Evolutionary conservation across 345 rosid genomes (phyloP).

Genomic region (Syzygium oleosum): DNA sequence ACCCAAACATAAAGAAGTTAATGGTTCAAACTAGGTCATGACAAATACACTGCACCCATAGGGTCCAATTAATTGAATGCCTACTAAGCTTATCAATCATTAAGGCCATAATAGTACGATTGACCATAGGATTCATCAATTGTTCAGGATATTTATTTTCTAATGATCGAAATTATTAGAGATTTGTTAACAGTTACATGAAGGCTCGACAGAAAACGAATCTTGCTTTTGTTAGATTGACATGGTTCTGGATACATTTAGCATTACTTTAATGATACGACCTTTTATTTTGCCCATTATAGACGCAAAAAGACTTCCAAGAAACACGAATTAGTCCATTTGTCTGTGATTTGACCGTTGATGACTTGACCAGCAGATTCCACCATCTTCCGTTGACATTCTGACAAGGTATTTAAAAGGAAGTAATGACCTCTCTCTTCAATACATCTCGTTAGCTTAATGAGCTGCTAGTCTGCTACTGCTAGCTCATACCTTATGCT

Average conservation of each 20-base stretch:
- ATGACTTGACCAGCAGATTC: slow-evolving; percentile 59
- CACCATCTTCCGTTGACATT: slow-evolving; percentile 70
- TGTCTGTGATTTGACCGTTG: slow-evolving; percentile 59
- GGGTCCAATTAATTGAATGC: neutral
- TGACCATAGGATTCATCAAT: neutral
- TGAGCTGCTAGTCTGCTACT: neutral
- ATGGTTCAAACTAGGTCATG: neutral
- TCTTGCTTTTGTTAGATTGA: neutral
- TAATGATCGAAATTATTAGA: neutral
- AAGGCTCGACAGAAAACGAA: neutral
- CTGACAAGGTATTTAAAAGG: slow-evolving; percentile 42
- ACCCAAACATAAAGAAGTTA: neutral
- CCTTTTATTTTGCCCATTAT: slow-evolving; percentile 6
- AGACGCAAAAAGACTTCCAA: slow-evolving; percentile 70
- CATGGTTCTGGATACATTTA: neutral
- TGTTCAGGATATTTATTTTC: too few relatives aligned
- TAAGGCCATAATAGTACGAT: neutral
- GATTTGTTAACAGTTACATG: neutral
- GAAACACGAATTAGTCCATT: slow-evolving; percentile 51
- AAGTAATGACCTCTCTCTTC: neutral
- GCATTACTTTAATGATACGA: neutral
- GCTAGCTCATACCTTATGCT: neutral
- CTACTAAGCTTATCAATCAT: neutral
- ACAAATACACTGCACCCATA: neutral
- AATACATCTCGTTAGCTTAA: neutral